Percentiles rank a stretch among this genome's conserved stretches.
Conservation (phyloP, 768 basidiomycete genomes). For the Phylloporus sp. region DNA sequence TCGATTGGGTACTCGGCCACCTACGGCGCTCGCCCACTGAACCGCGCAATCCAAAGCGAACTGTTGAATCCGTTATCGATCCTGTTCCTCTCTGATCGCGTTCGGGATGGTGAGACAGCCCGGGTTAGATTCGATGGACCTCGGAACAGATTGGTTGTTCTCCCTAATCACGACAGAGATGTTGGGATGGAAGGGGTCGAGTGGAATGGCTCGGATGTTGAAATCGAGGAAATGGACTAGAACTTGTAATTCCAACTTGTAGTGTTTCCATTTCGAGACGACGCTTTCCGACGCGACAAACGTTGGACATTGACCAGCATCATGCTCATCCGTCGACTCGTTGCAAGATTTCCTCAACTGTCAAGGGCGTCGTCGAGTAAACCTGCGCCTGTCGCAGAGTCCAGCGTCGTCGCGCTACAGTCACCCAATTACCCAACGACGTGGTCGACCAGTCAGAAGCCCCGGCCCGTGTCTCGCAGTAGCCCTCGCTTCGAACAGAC, state of each 20-base stretch:
- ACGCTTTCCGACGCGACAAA: not conserved
- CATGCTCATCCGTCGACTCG: conserved; percentile 29
- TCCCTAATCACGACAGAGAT: conserved; percentile 75
- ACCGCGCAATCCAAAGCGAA: conserved; percentile 87
- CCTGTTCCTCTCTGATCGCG: conserved; percentile 75
- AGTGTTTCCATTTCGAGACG: conserved; percentile 16
- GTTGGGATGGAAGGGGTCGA: conserved; percentile 43
- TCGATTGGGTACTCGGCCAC: conserved; percentile 73
- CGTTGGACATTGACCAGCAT: conserved; percentile 6
- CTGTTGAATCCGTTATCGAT: conserved; percentile 87
- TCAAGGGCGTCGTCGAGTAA: conserved; percentile 24
- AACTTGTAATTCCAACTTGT: not conserved
- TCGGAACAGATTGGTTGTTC: conserved; percentile 68
- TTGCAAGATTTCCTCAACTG: conserved; percentile 14
- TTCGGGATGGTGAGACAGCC: conserved; percentile 78
- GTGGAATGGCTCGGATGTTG: conserved; percentile 57
- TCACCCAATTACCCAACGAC: conserved; percentile 77
- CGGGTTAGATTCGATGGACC: conserved; percentile 75
- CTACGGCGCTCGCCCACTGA: conserved; percentile 91
- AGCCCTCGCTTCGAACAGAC: conserved; percentile 93
- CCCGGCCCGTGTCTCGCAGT: conserved; percentile 53
- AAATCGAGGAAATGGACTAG: conserved; percentile 23
- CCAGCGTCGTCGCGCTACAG: conserved; percentile 49
- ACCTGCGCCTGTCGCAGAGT: conserved; percentile 16
- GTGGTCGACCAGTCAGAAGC: conserved; percentile 82